phyloP scores from a whole-genome alignment of 768 basidiomycete species.

The Lentinula edodes region DNA sequence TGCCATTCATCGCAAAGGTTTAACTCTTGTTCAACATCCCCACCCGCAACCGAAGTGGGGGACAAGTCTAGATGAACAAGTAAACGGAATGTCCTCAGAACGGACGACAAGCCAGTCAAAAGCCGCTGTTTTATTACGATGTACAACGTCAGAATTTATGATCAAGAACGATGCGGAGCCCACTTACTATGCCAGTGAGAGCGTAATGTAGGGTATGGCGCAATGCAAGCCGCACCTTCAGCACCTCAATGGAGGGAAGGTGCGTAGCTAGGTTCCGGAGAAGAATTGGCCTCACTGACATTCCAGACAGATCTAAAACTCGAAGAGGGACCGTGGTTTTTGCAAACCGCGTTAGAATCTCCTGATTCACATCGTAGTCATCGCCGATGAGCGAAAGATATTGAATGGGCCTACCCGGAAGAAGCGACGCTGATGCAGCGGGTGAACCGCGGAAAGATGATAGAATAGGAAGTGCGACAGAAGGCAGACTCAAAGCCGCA shows the following conservation, averaged over 20 bases:
- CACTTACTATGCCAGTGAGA: constrained; percentile 60
- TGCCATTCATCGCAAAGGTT: constrained; percentile 50
- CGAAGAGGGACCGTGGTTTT: constrained; percentile 42
- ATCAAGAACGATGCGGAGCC: background rate
- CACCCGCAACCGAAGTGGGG: constrained; percentile 33
- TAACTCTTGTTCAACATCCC: constrained; percentile 42
- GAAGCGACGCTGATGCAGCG: constrained; percentile 49
- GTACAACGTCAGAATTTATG: background rate
- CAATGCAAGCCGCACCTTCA: constrained; percentile 54
- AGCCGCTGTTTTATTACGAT: constrained; percentile 36
- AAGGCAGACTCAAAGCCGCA: constrained; percentile 32
- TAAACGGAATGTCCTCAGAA: constrained; percentile 43
- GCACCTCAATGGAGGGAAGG: constrained; percentile 42
- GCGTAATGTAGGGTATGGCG: constrained; percentile 63
- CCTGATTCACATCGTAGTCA: constrained; percentile 48
- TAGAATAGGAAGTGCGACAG: constrained; percentile 42
- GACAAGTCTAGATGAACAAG: constrained; percentile 55
- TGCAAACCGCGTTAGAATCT: constrained; percentile 47
- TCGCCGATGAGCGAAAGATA: constrained; percentile 51
- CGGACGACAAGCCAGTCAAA: constrained; percentile 53
- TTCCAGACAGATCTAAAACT: constrained; percentile 52
- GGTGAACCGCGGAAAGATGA: constrained; percentile 56
- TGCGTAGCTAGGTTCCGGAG: constrained; percentile 50
- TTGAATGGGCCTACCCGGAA: constrained; percentile 58
- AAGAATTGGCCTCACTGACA: constrained; percentile 52